Conservation (phyloP, 768 basidiomycete genomes). For the Dictyophora rubrovolvata region DNA sequence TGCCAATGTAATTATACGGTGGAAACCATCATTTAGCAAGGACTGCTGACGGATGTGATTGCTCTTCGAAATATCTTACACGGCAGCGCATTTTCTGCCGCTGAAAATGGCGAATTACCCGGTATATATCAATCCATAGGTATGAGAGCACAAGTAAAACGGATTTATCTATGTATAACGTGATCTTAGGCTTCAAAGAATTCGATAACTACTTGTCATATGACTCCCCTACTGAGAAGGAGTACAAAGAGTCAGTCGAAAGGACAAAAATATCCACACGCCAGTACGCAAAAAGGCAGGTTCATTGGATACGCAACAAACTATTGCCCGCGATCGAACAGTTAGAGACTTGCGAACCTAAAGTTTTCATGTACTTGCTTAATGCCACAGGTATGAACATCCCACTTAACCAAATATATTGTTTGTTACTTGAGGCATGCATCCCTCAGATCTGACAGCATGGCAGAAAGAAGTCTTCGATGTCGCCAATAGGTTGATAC, state of each 20-base stretch:
- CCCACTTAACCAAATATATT: not conserved
- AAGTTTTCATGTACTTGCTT: slow-evolving; percentile 42
- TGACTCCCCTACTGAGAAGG: slow-evolving; percentile 26
- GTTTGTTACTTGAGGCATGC: slow-evolving; percentile 7
- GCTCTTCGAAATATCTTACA: slow-evolving; percentile 28
- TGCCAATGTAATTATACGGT: not conserved
- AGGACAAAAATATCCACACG: slow-evolving; percentile 80
- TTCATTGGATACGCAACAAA: slow-evolving; percentile 89
- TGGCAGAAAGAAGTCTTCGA: slow-evolving; percentile 52
- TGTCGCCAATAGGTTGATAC: slow-evolving; percentile 37
- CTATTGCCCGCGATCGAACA: slow-evolving; percentile 60
- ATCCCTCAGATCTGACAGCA: slow-evolving; percentile 35
- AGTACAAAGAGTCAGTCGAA: slow-evolving; percentile 46
- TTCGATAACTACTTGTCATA: slow-evolving; percentile 60
- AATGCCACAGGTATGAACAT: slow-evolving; percentile 53
- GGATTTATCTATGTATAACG: slow-evolving; percentile 2
- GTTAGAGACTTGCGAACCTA: slow-evolving; percentile 30
- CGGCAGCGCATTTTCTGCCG: not conserved
- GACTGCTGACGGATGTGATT: slow-evolving; percentile 71
- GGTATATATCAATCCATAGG: slow-evolving; percentile 96
- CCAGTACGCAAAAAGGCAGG: slow-evolving; percentile 85
- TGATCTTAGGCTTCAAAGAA: slow-evolving; percentile 75
- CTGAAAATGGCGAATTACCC: slow-evolving; percentile 46
- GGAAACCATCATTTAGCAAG: slow-evolving; percentile 36
- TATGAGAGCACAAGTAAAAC: slow-evolving; percentile 19